Base-by-base conservation (phyloP, 2,329 filamentous ascomycete species). In the Scolecobasidium constrictum region DNA sequence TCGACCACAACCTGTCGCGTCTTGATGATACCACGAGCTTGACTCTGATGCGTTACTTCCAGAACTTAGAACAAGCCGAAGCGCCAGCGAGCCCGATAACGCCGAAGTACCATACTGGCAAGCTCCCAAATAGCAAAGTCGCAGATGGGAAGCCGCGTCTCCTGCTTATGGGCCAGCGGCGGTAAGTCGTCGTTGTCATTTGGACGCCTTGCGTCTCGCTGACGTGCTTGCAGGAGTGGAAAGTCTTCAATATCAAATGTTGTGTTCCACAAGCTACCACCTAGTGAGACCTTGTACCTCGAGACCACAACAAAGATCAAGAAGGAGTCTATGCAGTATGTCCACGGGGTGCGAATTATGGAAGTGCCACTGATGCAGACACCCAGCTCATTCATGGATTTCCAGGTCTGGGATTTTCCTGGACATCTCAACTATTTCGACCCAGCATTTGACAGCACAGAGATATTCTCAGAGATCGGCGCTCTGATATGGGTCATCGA, bases 191-290 rank as follows among this genome's bases (percentile, higher is more conserved):
- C 17, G 19, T 22, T 16, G 13, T 44, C 17, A 2, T 12, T 12
- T 3, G n/a, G 7, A 12, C 7, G 16, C 7, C 19, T 16, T 16
- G 20, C 15, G 33, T 26, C 16, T 12, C 39, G 28, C 40, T 52
- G 28, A 49, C 42, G 31, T 9, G 28, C 37, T 43, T 17, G 18
- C 51, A 98, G 92, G 67, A 95, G 88, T 58, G 92, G 92, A 47
- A 98, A 98, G 61, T 96, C 92, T 1, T 98, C 92, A 4, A 96
- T 98, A 58, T 92, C 88, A 19, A 96, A 87, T 56, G 93, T 98
- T 38, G 90, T 98, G n/a, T 96, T 98, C 56, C 88, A 96, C 64
- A 98, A 98, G 61, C 80, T 96, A 57, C 86, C 90, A 3, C 88
- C 92, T 2, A 93, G 85, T 53, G 93, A 98, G 66, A 96, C 92